Percentiles rank a stretch among this genome's conserved stretches.
Evolutionary conservation across 768 basidiomycete genomes (phyloP).

Genomic region (Plicaturopsis crispa): DNA sequence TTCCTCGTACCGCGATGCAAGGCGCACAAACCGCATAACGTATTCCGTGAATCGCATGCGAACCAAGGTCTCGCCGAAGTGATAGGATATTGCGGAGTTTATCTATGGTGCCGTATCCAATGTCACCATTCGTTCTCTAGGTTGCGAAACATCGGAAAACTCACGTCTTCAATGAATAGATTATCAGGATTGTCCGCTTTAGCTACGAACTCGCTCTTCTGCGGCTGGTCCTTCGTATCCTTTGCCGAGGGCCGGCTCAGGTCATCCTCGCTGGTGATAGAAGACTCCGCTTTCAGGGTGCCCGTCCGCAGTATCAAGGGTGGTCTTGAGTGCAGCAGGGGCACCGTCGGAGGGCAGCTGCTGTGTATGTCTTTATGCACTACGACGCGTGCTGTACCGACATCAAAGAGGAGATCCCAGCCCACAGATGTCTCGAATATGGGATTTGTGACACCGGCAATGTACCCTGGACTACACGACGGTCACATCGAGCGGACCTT

Average conservation of each 20-base stretch:
- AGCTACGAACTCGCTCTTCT: slow-evolving; percentile 45
- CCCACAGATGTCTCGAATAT: slow-evolving; percentile 82
- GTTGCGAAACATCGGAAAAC: slow-evolving; percentile 21
- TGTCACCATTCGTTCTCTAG: background rate
- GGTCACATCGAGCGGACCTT: background rate
- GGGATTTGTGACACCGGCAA: slow-evolving; percentile 96
- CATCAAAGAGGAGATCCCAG: slow-evolving; percentile 94
- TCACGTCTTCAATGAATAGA: slow-evolving; percentile 89
- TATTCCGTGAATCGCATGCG: slow-evolving; percentile 89
- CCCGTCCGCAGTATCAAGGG: slow-evolving; percentile 50
- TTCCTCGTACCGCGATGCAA: slow-evolving; percentile 91
- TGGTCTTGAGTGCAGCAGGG: slow-evolving; percentile 28
- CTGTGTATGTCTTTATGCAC: slow-evolving; percentile 79
- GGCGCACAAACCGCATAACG: slow-evolving; percentile 74
- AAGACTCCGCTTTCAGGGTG: slow-evolving; percentile 57
- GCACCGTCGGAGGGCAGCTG: slow-evolving; percentile 40
- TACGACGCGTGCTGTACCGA: slow-evolving; percentile 78
- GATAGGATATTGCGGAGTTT: slow-evolving; percentile 77
- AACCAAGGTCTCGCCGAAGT: slow-evolving; percentile 86
- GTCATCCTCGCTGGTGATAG: slow-evolving; percentile 62
- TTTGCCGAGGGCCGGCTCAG: slow-evolving; percentile 47
- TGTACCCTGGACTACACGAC: slow-evolving; percentile 69
- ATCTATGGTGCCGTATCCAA: slow-evolving; percentile 40
- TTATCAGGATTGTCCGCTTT: slow-evolving; percentile 69
- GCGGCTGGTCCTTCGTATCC: slow-evolving; percentile 33